Conservation (phyloP, 2,329 filamentous ascomycete genomes). For the Pseudogymnoascus destructans region DNA sequence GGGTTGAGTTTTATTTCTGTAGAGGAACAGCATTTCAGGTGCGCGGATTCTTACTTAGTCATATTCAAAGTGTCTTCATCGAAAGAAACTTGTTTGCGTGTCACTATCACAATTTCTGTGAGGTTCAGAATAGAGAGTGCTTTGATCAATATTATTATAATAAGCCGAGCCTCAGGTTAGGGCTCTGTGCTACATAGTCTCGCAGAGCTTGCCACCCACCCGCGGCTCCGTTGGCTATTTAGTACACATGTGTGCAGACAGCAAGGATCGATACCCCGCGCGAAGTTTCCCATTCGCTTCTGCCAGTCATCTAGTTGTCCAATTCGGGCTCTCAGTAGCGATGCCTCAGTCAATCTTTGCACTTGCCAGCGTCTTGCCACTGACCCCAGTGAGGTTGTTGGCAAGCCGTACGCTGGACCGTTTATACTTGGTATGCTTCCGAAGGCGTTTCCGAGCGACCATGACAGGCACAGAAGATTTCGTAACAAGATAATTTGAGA, state of each 20-base stretch:
- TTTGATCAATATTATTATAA: background rate
- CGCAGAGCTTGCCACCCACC: background rate
- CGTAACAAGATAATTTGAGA: constrained; percentile 93
- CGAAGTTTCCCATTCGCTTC: background rate
- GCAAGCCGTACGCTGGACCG: constrained; percentile 57
- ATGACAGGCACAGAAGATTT: constrained; percentile 96
- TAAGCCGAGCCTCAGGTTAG: background rate
- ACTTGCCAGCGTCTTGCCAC: constrained; percentile 50
- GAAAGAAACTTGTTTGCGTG: background rate
- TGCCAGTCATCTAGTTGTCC: background rate
- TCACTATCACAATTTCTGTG: background rate
- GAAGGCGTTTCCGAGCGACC: constrained; percentile 83
- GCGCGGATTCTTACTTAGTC: background rate
- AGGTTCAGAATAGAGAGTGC: background rate
- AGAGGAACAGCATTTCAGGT: background rate
- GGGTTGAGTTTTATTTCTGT: background rate
- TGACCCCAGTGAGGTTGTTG: constrained; percentile 67
- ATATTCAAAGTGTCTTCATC: background rate
- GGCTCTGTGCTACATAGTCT: background rate
- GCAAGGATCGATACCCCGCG: background rate
- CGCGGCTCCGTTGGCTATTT: background rate
- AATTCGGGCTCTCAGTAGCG: background rate
- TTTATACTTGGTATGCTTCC: constrained; percentile 76
- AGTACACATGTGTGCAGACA: background rate
- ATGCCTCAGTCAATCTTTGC: constrained; percentile 53